Base-by-base conservation (phyloP, 2,329 filamentous ascomycete species). In the Phaeosphaeria sp. region DNA sequence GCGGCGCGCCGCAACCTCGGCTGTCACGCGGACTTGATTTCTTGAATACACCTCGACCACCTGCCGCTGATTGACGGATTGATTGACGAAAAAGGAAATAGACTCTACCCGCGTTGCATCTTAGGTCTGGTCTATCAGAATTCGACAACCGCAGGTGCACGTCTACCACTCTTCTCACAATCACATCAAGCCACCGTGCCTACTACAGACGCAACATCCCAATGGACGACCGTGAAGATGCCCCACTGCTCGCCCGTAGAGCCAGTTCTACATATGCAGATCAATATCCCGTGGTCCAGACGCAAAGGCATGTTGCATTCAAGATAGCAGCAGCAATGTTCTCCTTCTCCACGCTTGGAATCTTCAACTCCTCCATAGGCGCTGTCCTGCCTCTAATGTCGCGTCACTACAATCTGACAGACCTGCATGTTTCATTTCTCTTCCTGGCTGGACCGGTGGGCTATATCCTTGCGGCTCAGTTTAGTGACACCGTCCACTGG, bases 281-380 rank as follows among this genome's bases (percentile, higher is more conserved):
- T n/a, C 42, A 11, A 7, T 13, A 44, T 44, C 30, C 30, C 13
- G 13, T 36, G 3, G 5, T 36, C 6, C 30, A 36, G 11, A 36
- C 13, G 30, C 30, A 36, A 36, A 36, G 30, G 30, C 5, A 15
- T n/a, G n/a, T 25, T 7, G 11, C 49, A 1, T 50, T 78, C 60
- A 81, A 82, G 10, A 77, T 86, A 0, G 73, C 78, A 1, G 80
- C 86, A 0, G 82, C 84, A 0, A 88, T 87, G 72, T 87, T 81
- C 78, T 82, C 81, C 6, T 85, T 89, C 58, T 66, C 85, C 5
- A 81, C 85, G 1, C 83, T 86, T 70, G 87, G 87, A 0, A 67
- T 68, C 6, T 69, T 69, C 60, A 66, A 53, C 27, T 69, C 64
- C 21, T 61, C 63, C 9, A 58, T 68, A 6, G 80, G 76, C 39